These are phyloP conservation scores for Millerago galiae DNA, from an alignment of 805 yeast genomes.

Conservation along the genomic window DNA sequence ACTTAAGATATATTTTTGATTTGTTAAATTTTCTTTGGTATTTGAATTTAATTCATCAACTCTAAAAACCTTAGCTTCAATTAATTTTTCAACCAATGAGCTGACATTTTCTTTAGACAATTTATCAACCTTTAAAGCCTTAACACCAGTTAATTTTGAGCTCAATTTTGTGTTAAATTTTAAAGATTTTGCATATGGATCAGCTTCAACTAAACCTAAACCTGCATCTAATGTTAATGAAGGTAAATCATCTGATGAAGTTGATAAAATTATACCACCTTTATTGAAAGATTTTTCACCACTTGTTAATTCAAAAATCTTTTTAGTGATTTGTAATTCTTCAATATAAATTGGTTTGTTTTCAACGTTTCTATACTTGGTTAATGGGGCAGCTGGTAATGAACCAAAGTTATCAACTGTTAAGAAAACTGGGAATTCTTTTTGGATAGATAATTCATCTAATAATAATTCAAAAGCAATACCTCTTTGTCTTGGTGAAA, in stretches of 20 bases:
- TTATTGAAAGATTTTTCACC: conserved; percentile 47
- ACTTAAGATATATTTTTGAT: conserved; percentile 46
- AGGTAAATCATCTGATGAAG: conserved; percentile 46
- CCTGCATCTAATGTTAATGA: conserved; percentile 56
- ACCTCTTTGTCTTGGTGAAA: conserved; percentile 32
- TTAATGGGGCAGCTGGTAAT: conserved; percentile 44
- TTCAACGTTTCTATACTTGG: conserved; percentile 54
- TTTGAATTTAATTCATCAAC: conserved; percentile 27
- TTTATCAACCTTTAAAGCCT: conserved; percentile 36
- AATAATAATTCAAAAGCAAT: conserved; percentile 48
- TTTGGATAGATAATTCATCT: conserved; percentile 48
- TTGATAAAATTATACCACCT: conserved; percentile 64
- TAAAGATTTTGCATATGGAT: conserved; percentile 45
- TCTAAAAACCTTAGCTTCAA: conserved; percentile 34
- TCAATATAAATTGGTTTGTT: conserved; percentile 51
- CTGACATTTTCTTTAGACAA: conserved; percentile 40
- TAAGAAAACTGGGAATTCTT: conserved; percentile 49
- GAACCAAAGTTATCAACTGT: conserved; percentile 74
- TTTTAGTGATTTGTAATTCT: conserved; percentile 57
- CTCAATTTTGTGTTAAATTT: conserved; percentile 54
- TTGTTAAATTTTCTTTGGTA: conserved; percentile 31
- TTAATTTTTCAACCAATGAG: conserved; percentile 34
- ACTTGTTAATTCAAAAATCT: conserved; percentile 45
- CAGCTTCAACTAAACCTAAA: conserved; percentile 43
- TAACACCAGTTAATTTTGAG: conserved; percentile 32